Percentiles rank a stretch among this genome's conserved stretches.
These are phyloP conservation scores for Colletotrichum noveboracense DNA, from an alignment of 2,329 filamentous ascomycete species.

Conservation along the genomic window DNA sequence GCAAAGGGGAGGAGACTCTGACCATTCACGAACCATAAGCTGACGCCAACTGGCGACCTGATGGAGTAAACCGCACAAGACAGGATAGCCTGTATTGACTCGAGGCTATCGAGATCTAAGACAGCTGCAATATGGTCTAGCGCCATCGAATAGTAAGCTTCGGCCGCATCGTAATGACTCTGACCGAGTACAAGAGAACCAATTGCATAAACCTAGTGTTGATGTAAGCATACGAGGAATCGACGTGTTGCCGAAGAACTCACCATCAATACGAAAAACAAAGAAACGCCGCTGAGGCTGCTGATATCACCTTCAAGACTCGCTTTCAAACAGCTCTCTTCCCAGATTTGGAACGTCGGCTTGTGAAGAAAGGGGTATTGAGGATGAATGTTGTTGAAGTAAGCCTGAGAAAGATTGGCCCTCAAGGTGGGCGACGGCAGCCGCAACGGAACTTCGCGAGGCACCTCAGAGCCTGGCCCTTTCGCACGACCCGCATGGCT, in stretches of 20 bases:
- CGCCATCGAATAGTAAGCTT: constrained; percentile 23
- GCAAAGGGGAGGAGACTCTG: too few species aligned
- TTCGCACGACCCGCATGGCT: not conserved
- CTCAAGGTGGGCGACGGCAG: constrained; percentile 22
- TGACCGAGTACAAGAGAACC: constrained; percentile 11
- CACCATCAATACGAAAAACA: constrained; percentile 26
- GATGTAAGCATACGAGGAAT: not conserved
- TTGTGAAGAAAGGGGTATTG: constrained; percentile 43
- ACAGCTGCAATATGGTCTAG: constrained; percentile 24
- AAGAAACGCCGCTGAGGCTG: not conserved
- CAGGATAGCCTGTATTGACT: constrained; percentile 36
- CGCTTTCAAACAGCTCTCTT: constrained; percentile 26
- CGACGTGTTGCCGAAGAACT: not conserved
- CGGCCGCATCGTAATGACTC: constrained; percentile 6
- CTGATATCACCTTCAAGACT: not conserved
- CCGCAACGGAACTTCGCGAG: not conserved
- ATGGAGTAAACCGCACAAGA: constrained; percentile 37
- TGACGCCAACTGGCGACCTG: constrained; percentile 30
- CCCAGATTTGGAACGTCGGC: constrained; percentile 35
- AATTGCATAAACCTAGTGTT: constrained; percentile 21
- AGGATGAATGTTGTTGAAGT: constrained; percentile 40
- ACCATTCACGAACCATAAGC: constrained; percentile 26
- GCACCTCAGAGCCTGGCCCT: not conserved
- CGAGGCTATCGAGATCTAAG: constrained; percentile 29
- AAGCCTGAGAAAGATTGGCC: constrained; percentile 31